Conservation (phyloP, 768 basidiomycete species). For the Gloeostereum incarnatum region DNA sequence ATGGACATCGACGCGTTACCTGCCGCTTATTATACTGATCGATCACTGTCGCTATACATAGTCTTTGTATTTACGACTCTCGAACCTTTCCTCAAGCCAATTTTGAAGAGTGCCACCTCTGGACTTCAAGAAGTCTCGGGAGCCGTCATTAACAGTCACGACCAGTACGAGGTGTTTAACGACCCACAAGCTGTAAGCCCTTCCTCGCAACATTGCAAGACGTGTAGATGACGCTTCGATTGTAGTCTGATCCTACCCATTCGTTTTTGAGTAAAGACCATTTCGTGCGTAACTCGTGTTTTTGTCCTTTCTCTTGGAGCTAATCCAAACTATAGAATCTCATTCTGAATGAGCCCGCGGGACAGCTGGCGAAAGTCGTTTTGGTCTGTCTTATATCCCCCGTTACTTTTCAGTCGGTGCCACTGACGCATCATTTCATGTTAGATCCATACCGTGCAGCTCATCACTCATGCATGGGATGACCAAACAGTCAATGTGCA, state of each 20-base stretch:
- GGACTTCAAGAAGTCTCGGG: slow-evolving; percentile 56
- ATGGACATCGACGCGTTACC: too few species aligned
- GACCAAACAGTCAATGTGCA: slow-evolving; percentile 51
- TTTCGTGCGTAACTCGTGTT: slow-evolving; percentile 45
- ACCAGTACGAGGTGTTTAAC: slow-evolving; percentile 86
- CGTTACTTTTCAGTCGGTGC: neutral
- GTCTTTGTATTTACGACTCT: slow-evolving; percentile 82
- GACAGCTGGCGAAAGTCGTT: slow-evolving; percentile 59
- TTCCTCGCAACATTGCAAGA: too few species aligned
- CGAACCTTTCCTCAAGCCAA: slow-evolving; percentile 79
- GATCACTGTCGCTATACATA: slow-evolving; percentile 14
- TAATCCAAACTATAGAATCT: slow-evolving; percentile 39
- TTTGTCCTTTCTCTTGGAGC: slow-evolving; percentile 3
- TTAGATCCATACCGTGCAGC: slow-evolving; percentile 53
- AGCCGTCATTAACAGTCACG: slow-evolving; percentile 70
- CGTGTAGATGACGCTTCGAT: slow-evolving; percentile 4
- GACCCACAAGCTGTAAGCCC: slow-evolving; percentile 61
- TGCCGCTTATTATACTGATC: too few species aligned
- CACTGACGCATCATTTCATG: neutral
- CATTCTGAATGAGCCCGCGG: slow-evolving; percentile 78
- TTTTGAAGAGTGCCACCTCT: slow-evolving; percentile 60
- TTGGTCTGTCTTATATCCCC: slow-evolving; percentile 34
- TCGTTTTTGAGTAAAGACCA: slow-evolving; percentile 88
- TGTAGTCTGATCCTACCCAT: slow-evolving; percentile 78
- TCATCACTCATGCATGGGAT: slow-evolving; percentile 80